phyloP scores from a whole-genome alignment of 108 stramenopile genomes.

The Poteriospumella lacustris region DNA sequence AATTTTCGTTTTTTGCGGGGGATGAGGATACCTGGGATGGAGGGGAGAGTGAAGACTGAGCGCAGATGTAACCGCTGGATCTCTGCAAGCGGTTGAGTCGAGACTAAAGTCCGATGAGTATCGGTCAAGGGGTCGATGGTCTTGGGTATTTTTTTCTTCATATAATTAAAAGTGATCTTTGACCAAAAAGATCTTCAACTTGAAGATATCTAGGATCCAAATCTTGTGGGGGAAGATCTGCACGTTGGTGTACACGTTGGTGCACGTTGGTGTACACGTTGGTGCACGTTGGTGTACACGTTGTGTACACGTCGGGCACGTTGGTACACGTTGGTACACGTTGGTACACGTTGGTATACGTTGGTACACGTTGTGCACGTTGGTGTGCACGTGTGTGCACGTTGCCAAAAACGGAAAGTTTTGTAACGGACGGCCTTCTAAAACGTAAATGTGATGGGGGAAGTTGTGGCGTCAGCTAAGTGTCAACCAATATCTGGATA shows the following conservation, averaged over 20 bases:
- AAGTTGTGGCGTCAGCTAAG: conserved; percentile 6
- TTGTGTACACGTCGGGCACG: conserved; percentile 6
- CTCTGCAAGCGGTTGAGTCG: conserved; percentile 6
- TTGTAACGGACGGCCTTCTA: conserved; percentile 6
- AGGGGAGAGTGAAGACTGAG: conserved; percentile 6
- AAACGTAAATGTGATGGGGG: conserved; percentile 7
- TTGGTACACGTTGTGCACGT: conserved; percentile 6
- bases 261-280: conserved; percentile 6
- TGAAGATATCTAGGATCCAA: conserved; percentile 8
- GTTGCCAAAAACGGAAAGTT: conserved; percentile 7
- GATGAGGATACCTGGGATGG: conserved; percentile 6
- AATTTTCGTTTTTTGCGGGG: conserved; percentile 7
- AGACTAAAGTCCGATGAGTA: conserved; percentile 7
- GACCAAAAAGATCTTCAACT: conserved; percentile 8
- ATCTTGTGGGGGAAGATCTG: conserved; percentile 6
- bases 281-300: conserved; percentile 6
- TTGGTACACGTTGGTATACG: conserved; percentile 7
- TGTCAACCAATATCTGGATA: conserved; percentile 8
- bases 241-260: conserved; percentile 6
- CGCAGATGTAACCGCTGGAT: conserved; percentile 6
- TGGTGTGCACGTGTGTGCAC: conserved; percentile 6
- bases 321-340: conserved; percentile 6
- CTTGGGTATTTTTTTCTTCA: conserved; percentile 8
- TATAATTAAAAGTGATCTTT: conserved; percentile 9
- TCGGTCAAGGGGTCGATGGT: conserved; percentile 6